Percentiles rank a stretch among this genome's conserved stretches.
phyloP scores from a whole-genome alignment of 2,329 filamentous ascomycete genomes.

The Alternaria brassicae region DNA sequence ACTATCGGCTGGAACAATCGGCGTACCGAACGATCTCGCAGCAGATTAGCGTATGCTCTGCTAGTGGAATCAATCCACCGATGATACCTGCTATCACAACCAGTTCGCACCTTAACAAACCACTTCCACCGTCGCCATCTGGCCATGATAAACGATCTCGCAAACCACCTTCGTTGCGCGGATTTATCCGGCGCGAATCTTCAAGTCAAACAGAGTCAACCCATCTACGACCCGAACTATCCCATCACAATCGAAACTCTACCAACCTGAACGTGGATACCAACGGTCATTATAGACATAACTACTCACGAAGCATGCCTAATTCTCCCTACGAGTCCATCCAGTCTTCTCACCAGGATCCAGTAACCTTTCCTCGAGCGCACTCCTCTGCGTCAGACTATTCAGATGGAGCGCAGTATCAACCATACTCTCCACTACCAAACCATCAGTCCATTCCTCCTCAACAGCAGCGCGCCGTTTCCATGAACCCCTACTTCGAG shows the following conservation, averaged over 20 bases:
- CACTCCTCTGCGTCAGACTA: constrained; percentile 34
- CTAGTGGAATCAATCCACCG: constrained; percentile 18
- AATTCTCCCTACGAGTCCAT: constrained; percentile 37
- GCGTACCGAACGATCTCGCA: constrained; percentile 41
- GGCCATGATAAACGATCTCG: constrained; percentile 32
- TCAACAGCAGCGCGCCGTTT: constrained; percentile 24
- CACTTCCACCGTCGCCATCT: constrained; percentile 38
- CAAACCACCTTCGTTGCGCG: constrained; percentile 34
- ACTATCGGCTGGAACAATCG: constrained; percentile 25
- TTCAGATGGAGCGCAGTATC: constrained; percentile 22
- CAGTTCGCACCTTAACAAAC: constrained; percentile 37
- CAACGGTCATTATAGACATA: constrained; percentile 23
- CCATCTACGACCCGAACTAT: constrained; percentile 34
- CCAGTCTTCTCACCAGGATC: constrained; percentile 17
- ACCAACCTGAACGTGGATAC: constrained; percentile 33
- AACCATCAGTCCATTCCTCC: constrained; percentile 3
- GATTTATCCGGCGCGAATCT: constrained; percentile 36
- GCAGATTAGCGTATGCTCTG: constrained; percentile 27
- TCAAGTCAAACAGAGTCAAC: constrained; percentile 29
- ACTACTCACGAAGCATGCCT: constrained; percentile 47
- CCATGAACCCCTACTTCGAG: constrained; percentile 32
- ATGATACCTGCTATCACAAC: constrained; percentile 31
- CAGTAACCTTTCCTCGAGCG: constrained; percentile 25
- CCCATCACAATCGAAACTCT: constrained; percentile 25
- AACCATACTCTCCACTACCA: constrained; percentile 20